Conservation (phyloP, 768 basidiomycete species). For the Leucosporidium yakuticum region DNA sequence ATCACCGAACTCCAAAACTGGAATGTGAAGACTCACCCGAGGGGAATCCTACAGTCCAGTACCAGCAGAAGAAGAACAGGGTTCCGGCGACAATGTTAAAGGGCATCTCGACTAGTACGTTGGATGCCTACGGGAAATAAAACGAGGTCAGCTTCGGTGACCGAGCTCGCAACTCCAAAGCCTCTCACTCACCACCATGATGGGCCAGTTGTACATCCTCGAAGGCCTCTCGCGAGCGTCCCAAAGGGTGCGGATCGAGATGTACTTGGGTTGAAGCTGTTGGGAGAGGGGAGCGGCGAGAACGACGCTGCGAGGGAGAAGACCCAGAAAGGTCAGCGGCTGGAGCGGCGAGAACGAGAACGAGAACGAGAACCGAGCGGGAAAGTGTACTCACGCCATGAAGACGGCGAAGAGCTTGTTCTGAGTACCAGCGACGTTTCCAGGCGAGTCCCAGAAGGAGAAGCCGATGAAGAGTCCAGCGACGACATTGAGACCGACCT, state of each 20-base stretch:
- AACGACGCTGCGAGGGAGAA: not conserved
- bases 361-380: not conserved
- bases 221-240: constrained; percentile 63
- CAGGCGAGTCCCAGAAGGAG: constrained; percentile 32
- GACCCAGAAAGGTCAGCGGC: not conserved
- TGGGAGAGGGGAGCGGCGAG: constrained; percentile 53
- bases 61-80: constrained; percentile 63
- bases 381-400: constrained; percentile 8
- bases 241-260: constrained; percentile 57
- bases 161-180: constrained; percentile 24
- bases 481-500: constrained; percentile 20
- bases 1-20: not conserved
- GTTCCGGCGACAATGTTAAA: constrained; percentile 42
- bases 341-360: too few relatives aligned
- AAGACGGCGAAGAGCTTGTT: constrained; percentile 34
- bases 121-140: constrained; percentile 10
- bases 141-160: constrained; percentile 1
- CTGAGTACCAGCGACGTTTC: constrained; percentile 31
- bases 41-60: constrained; percentile 59
- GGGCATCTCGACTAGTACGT: not conserved
- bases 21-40: too few relatives aligned
- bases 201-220: constrained; percentile 60
- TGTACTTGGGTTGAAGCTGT: constrained; percentile 60
- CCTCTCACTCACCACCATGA: constrained; percentile 32
- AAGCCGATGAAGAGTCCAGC: constrained; percentile 39